Evolutionary conservation across 495 filamentous ascomycete species (phyloP).

Genomic region (Aspergillus wentii): DNA sequence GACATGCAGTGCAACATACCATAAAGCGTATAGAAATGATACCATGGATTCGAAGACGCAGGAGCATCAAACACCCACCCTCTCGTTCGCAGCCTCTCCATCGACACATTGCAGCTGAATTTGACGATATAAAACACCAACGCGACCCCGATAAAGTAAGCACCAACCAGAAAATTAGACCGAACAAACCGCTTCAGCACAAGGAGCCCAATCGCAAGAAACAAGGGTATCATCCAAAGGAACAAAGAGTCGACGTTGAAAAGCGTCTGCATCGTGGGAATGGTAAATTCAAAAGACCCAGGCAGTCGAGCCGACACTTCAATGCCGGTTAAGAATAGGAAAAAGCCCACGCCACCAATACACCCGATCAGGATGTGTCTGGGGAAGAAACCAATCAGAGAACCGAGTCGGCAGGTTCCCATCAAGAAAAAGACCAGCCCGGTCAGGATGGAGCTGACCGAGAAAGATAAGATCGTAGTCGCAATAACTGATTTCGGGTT

Average conservation of each 20-base stretch:
- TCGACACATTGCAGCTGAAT: slow-evolving; percentile 56
- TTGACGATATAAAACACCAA: slow-evolving; percentile 78
- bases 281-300: slow-evolving; percentile 74
- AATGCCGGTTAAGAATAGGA: slow-evolving; percentile 83
- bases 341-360: slow-evolving; percentile 97
- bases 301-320: slow-evolving; percentile 91
- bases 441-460: slow-evolving; percentile 85
- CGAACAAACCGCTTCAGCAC: slow-evolving; percentile 66
- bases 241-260: slow-evolving; percentile 64
- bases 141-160: slow-evolving; percentile 81
- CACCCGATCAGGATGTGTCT: slow-evolving; percentile 94
- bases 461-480: slow-evolving; percentile 87
- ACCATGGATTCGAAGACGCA: slow-evolving; percentile 82
- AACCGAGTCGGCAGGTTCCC: slow-evolving; percentile 78
- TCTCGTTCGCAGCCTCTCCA: slow-evolving; percentile 54
- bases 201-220: slow-evolving; percentile 71
- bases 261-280: slow-evolving; percentile 69
- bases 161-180: slow-evolving; percentile 75
- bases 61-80: slow-evolving; percentile 93
- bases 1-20: slow-evolving; percentile 43
- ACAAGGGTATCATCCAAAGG: slow-evolving; percentile 79
- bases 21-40: slow-evolving; percentile 94
- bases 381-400: slow-evolving; percentile 93
- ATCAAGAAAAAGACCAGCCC: slow-evolving; percentile 88
- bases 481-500: slow-evolving; percentile 82